Evolutionary conservation across 768 basidiomycete species (phyloP), one percentile per base, ranked within the genome.

Genomic region (Mrakia blollopis): DNA sequence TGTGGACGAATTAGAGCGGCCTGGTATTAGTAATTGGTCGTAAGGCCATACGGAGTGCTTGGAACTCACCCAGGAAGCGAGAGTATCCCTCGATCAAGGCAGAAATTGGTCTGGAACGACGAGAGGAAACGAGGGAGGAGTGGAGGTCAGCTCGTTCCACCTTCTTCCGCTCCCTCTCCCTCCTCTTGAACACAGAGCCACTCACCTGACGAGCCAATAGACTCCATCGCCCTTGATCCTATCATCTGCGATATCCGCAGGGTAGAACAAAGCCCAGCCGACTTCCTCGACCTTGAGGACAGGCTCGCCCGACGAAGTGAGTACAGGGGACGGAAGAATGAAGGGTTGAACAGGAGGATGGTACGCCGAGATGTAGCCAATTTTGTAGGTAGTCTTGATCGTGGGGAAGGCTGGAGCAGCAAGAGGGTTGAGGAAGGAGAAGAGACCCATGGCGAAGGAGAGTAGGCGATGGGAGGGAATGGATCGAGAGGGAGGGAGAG

Each of bases 231-330:
- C 88, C 77, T 85, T 85, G 61, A 81, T 83, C 10, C 80, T 50
- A 78, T 81, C 67, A 50, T 72, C 50, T 21, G 41, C 39, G 10
- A 76, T 57, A 68, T 87, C 85, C 11, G 89, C 87, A 39, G 91
- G 90, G 80, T 91, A 91, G 81, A 87, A 91, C 1, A 86, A 87
- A 39, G 88, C 89, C 80, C 89, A 91, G 0, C 87, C 86, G 41
- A 90, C 86, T 81, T 91, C 89, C 54, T 89, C 87, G 10, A 91
- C 84, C 44, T 83, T 80, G 41, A 91, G 82, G 0, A 88, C 89
- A 30, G 85, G 84, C 84, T 82, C 78, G 73, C 57, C 57, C 50
- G 68, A 44, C 14, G 28, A 9, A 39, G 65, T 68, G 7, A 72
- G 35, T 3, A 72, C 71, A 32, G 75, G 75, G 1, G 21, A n/a